phyloP scores from a whole-genome alignment of 2,329 filamentous ascomycete genomes.

The Grosmannia serpens region DNA sequence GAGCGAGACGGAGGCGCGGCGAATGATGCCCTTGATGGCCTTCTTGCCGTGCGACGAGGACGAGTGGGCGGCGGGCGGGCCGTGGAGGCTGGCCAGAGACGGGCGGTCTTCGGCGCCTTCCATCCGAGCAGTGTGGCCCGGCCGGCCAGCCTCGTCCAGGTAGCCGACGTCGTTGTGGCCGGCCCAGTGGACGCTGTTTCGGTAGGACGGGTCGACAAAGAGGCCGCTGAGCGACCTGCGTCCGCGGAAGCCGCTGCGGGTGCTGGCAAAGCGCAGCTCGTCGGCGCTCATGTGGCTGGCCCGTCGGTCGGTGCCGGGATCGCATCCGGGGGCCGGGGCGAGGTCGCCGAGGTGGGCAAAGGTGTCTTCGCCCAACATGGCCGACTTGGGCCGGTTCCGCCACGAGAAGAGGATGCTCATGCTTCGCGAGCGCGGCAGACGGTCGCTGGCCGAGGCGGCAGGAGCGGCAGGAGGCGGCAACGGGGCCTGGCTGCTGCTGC shows the following conservation, averaged over 20 bases:
- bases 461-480: not conserved
- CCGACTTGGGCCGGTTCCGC: slow-evolving; percentile 33
- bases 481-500: not conserved
- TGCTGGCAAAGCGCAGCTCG: slow-evolving; percentile 1
- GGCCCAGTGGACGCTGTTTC: not conserved
- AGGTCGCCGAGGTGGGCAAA: slow-evolving; percentile 14
- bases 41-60: slow-evolving; percentile 12
- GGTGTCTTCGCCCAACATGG: slow-evolving; percentile 23
- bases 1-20: slow-evolving; percentile 42
- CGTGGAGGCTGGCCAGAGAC: not conserved
- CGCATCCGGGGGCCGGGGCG: slow-evolving; percentile 9
- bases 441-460: too few relatives aligned
- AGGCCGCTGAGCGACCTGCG: not conserved
- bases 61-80: not conserved
- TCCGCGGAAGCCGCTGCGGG: not conserved
- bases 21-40: slow-evolving; percentile 37
- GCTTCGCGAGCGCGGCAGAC: slow-evolving; percentile 31
- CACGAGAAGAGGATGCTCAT: slow-evolving; percentile 39
- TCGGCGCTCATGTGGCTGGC: not conserved
- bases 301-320: not conserved
- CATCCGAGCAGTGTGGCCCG: not conserved
- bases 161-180: not conserved
- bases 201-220: not conserved
- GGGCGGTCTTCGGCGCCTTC: not conserved
- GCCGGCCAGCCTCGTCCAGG: not conserved